Base-by-base conservation (phyloP, 2,329 filamentous ascomycete genomes). In the Sarocladiaceae sp. region DNA sequence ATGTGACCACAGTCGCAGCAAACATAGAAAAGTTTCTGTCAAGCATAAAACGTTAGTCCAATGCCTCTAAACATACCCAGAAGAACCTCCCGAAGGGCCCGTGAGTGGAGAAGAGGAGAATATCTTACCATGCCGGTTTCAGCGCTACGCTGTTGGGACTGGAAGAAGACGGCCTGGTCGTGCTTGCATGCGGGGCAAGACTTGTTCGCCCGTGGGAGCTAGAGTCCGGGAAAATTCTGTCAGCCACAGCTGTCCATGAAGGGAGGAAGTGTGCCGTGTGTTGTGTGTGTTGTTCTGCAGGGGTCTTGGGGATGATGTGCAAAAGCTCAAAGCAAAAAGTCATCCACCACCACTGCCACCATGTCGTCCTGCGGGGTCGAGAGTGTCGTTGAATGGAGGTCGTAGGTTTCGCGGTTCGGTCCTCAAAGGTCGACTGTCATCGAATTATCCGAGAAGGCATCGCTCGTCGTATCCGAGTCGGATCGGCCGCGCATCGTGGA, bases 151-250 rank as follows among this genome's bases (percentile, higher is more conserved):
- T 97, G 92, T 69, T 99, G 94, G 56, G 92, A 97, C 75, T 99
- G 94, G 77, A 99, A 99, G 75, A 96, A 99, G 55, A 99, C 95
- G 42, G 92, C 91, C 73, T 97, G 92, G 61, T 84, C 83, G 69
- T 94, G 88, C 59, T 82, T 80, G 77, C 95, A 99, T 60, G 78
- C 80, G 50, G 91, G 90, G 74, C 94, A 99, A 55, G 80, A 80
- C 72, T 88, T 90, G 68, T 90, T 89, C 62, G 90, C 86, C 64
- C 92, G 87, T 58, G 94, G 94, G 69, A 97, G 88, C 92, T 97
- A 82, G 66, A 78, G 61, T 54, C 60, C 57, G 57, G 59, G 60
- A 62, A 57, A 62, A 60, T 60, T 68, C 60, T 60, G 72, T 78
- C 71, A 78, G 75, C 72, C 65, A 69, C 57, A 50, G 25, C 29